Evolutionary conservation across 805 yeast genomes (phyloP), one percentile per base, ranked within the genome.

Genomic region (Candida morakotiae): DNA sequence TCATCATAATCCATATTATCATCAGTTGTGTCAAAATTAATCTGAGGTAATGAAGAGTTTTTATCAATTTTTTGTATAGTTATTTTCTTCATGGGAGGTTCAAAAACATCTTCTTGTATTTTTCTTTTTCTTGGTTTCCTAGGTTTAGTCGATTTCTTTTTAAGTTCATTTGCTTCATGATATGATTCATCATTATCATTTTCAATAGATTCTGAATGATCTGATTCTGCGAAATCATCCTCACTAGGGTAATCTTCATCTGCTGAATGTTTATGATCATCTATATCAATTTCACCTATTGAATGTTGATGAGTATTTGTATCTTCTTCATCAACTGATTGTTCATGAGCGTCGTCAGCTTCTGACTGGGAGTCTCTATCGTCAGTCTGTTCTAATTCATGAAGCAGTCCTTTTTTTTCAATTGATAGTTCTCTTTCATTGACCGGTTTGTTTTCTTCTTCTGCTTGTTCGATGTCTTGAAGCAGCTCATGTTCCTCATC

Each of bases 1-100:
- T 44, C 47, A 5, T 38, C 41, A 21, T 44, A 44, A 10, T 39
- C 43, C 23, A 39, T 13, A 24, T 41, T 35, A 14, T 34, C 45
- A 26, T 34, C 31, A 5, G 42, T 35, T 10, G 39, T 18, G 27
- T 36, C 42, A 25, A 27, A 34, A 2, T n/a, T 24, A 1, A 34
- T 16, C 6, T 25, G 33, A 20, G 27, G 24, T 6, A 32, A 32
- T 2, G 31, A 13, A 3, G 32, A 6, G 3, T 22, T 9, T 20
- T 17, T 14, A 10, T 25, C 35, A 6, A 19, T 20, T 21, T 21
- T 27, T 29, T 29, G 29, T 16, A 28, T 18, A 9, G 16, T 18
- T 9, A 31, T 29, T 20, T 36, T 37, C n/a, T n/a, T n/a, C n/a
- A n/a, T n/a, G n/a, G n/a, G n/a, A n/a, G n/a, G n/a, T n/a, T n/a